Evolutionary conservation across 163 green algal genomes (phyloP).

Genomic region (Scenedesmus sp.): DNA sequence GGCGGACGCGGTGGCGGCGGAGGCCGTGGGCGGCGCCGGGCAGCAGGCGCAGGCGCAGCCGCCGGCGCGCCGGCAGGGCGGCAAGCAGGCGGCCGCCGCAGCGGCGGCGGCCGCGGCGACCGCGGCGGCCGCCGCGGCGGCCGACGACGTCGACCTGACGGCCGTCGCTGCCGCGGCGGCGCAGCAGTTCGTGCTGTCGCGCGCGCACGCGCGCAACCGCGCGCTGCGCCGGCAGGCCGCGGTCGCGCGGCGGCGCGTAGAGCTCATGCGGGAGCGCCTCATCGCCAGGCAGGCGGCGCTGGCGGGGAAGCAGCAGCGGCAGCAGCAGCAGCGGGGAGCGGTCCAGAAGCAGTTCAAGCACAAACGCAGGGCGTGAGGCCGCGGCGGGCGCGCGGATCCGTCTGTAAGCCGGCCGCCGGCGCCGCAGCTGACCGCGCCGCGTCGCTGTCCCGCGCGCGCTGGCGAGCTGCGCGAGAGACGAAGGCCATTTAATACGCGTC

Average conservation of each 20-base stretch:
- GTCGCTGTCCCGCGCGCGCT: background rate
- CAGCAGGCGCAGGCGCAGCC: conserved; percentile 17
- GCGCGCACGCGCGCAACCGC: conserved; percentile 48
- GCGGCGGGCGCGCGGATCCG: background rate
- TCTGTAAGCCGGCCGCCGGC: background rate
- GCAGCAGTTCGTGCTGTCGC: conserved; percentile 40
- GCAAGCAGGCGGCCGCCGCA: background rate
- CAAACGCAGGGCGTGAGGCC: background rate
- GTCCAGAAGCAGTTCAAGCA: conserved; percentile 12
- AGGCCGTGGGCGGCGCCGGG: background rate
- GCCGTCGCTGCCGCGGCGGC: conserved; percentile 19
- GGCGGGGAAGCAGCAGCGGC: conserved; percentile 6
- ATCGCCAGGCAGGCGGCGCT: conserved; percentile 23
- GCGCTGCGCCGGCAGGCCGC: conserved; percentile 50
- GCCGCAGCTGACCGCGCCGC: background rate
- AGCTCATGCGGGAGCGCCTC: conserved; percentile 61
- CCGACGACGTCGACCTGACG: background rate
- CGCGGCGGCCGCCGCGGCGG: background rate
- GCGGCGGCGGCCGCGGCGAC: background rate
- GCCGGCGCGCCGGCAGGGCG: background rate
- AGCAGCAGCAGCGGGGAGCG: background rate
- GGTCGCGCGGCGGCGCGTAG: conserved; percentile 45
- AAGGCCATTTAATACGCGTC: background rate
- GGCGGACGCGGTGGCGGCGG: background rate
- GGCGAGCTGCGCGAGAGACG: background rate